A percentile compares a stretch with the other conserved stretches of the same genome.
Conservation (phyloP, 2,329 filamentous ascomycete genomes). For the Aspergillus amoenus region DNA sequence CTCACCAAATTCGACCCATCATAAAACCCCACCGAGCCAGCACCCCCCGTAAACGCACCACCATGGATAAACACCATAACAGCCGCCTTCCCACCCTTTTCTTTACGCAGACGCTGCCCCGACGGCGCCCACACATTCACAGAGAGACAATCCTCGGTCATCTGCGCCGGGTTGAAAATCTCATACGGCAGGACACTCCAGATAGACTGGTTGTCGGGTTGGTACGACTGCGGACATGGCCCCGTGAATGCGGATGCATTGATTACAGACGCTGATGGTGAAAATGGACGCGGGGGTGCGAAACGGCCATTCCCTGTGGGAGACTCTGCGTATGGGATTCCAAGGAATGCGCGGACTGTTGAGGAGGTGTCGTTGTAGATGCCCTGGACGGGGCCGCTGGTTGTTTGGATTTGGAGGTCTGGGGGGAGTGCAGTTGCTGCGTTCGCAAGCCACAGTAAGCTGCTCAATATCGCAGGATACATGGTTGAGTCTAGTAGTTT, state of each 20-base stretch:
- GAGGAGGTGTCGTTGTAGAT: conserved; percentile 17
- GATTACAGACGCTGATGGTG: not conserved
- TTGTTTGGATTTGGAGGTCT: conserved; percentile 7
- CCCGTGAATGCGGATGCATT: conserved; percentile 24
- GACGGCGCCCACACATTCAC: conserved; percentile 21
- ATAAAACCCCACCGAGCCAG: conserved; percentile 10
- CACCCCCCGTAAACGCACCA: conserved; percentile 14
- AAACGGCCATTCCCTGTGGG: conserved; percentile 47
- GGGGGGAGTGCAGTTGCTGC: too few species aligned
- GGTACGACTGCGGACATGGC: conserved; percentile 12
- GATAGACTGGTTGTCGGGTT: conserved; percentile 4
- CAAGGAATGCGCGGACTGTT: conserved; percentile 36
- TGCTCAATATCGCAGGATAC: too few species aligned
- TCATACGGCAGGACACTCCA: conserved; percentile 18
- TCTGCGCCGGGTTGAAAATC: conserved; percentile 5
- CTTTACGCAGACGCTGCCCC: not conserved
- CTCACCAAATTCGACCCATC: conserved; percentile 18
- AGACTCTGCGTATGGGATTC: conserved; percentile 48
- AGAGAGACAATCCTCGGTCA: conserved; percentile 21
- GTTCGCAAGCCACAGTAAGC: too few species aligned
- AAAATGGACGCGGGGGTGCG: conserved; percentile 26
- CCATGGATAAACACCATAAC: conserved; percentile 24
- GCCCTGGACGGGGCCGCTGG: conserved; percentile 17
- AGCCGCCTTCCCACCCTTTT: not conserved
- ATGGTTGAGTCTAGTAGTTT: too few species aligned